phyloP scores from a whole-genome alignment of 768 basidiomycete species.

The Lentinula boryana region DNA sequence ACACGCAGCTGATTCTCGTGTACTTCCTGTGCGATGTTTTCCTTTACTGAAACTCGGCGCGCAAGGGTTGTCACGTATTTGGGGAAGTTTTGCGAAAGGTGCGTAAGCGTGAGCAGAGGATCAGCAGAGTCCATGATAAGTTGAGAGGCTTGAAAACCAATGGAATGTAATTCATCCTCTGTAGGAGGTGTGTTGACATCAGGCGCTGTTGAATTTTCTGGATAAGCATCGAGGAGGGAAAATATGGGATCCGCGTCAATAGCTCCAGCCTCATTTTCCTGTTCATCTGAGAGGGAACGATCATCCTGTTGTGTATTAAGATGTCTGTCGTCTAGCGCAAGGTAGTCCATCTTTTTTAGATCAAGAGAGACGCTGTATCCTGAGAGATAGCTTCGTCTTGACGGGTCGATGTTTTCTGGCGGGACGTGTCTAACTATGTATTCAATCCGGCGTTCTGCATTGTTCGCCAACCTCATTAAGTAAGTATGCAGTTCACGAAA shows the following conservation, averaged over 20 bases:
- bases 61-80: slow-evolving; percentile 73
- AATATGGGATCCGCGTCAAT: slow-evolving; percentile 26
- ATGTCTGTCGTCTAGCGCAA: slow-evolving; percentile 82
- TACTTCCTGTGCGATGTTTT: slow-evolving; percentile 49
- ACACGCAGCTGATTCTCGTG: slow-evolving; percentile 47
- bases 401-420: slow-evolving; percentile 19
- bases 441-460: slow-evolving; percentile 44
- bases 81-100: slow-evolving; percentile 85
- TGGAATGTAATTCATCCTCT: slow-evolving; percentile 54
- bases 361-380: slow-evolving; percentile 93
- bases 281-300: slow-evolving; percentile 9
- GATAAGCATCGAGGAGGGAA: slow-evolving; percentile 31
- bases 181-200: slow-evolving; percentile 39
- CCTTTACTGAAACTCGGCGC: slow-evolving; percentile 55
- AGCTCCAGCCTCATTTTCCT: slow-evolving; percentile 9
- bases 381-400: slow-evolving; percentile 47
- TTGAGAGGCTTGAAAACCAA: slow-evolving; percentile 72
- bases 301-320: slow-evolving; percentile 15
- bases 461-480: slow-evolving; percentile 45
- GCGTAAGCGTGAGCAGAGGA: slow-evolving; percentile 51
- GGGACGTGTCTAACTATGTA: slow-evolving; percentile 75
- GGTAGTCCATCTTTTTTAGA: slow-evolving; percentile 95
- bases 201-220: slow-evolving; percentile 31
- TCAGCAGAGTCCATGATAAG: slow-evolving; percentile 59
- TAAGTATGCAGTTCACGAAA: slow-evolving; percentile 69